Evolutionary conservation across 768 basidiomycete genomes (phyloP), one percentile per base, ranked within the genome.

Genomic region (Daedaleopsis nitida): DNA sequence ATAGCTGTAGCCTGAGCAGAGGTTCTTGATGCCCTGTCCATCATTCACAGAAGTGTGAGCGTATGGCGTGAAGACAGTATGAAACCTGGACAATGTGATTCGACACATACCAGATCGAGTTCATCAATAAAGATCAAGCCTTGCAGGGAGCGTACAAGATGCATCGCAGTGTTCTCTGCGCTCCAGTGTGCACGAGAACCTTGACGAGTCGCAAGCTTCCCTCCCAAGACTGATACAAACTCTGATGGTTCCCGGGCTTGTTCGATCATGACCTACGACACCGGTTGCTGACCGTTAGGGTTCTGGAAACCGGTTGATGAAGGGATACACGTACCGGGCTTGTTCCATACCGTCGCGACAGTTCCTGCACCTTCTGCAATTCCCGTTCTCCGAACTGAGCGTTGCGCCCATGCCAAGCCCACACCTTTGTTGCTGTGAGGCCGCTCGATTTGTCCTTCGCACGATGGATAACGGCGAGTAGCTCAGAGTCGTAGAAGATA

Each of bases 1-100:
- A 70, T 89, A 93, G 66, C 89, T 91, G 73, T 86, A 94, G n/a
- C 82, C 92, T 11, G 92, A 93, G 70, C 92, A 94, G 1, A 94
- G 75, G 68, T 89, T 91, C 60, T 77, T 81, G 64, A 88, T 75
- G 58, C 72, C 78, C 89, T 88, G 64, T 32, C 12, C 23, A 24
- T 4, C 24, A 55, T 60, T 39, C 60, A 52, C 55, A 57, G 60
- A 24, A 35, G 52, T 19, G n/a, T 34, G 66, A 52, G 52, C 27
- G 3, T 32, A 39, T 3, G 47, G 59, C 37, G 37, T 35, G 52
- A 50, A 55, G 11, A 13, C 21, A n/a, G n/a, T n/a, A n/a, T 57
- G 43, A 12, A 21, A n/a, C 5, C 44, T 38, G 34, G 38, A 38
- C 38, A 44, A 2, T 42, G 39, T 2, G 39, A 12, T 32, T 32